Evolutionary conservation across 352 stramenopile species (phyloP).

Genomic region (Phytophthora uliginosa): DNA sequence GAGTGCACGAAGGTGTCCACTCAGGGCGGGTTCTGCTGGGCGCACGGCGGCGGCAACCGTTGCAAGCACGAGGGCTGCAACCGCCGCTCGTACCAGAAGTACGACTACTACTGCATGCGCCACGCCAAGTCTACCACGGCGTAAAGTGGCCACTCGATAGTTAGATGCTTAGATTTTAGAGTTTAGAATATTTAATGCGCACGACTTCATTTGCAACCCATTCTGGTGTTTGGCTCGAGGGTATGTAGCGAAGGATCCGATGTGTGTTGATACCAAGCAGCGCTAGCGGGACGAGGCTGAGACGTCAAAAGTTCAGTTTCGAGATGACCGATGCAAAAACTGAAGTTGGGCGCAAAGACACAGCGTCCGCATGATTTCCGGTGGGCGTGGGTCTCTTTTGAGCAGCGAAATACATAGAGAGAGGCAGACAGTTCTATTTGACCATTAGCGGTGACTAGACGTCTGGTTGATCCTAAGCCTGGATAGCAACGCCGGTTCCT

Average conservation of each 20-base stretch:
- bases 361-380: slow-evolving; percentile 20
- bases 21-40: slow-evolving; percentile 69
- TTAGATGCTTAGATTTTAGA: neutral
- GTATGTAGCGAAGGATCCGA: neutral
- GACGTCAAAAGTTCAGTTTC: neutral
- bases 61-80: slow-evolving; percentile 69
- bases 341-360: slow-evolving; percentile 21
- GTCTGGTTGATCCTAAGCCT: too few relatives aligned
- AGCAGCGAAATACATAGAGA: slow-evolving; percentile 5
- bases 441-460: too few relatives aligned
- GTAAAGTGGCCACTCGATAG: slow-evolving; percentile 9
- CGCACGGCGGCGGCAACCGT: slow-evolving; percentile 74
- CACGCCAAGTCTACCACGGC: slow-evolving; percentile 30
- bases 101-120: slow-evolving; percentile 70
- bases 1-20: slow-evolving; percentile 48
- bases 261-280: neutral
- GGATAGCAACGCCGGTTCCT: too few relatives aligned
- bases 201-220: neutral
- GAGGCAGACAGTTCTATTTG: too few relatives aligned
- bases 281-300: neutral
- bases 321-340: neutral
- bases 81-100: slow-evolving; percentile 75
- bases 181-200: slow-evolving; percentile 24
- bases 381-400: neutral
- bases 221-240: neutral